phyloP scores from a whole-genome alignment of 345 rosid species.

The Moringa oleifera region DNA sequence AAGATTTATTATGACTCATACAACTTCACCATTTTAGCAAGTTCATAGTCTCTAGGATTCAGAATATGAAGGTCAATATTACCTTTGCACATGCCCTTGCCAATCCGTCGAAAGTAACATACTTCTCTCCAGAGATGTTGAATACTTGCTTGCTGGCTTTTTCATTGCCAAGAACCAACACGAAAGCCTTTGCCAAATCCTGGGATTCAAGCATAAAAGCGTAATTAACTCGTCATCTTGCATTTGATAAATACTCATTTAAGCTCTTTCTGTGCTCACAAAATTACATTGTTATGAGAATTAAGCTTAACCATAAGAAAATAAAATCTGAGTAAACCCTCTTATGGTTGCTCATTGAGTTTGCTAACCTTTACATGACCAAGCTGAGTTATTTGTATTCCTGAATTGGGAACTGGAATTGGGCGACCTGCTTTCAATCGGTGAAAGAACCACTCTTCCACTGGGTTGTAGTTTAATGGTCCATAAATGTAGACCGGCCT shows the following conservation, averaged over 20 bases:
- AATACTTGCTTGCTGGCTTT: slow-evolving; percentile 85
- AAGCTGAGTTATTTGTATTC: slow-evolving; percentile 77
- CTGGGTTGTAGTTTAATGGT: slow-evolving; percentile 95
- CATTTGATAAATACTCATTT: neutral
- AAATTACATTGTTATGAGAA: neutral
- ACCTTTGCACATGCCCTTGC: slow-evolving; percentile 98
- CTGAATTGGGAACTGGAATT: slow-evolving; percentile 84
- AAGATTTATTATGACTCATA: neutral
- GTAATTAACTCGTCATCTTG: neutral
- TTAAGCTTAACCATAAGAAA: neutral
- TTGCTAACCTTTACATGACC: slow-evolving; percentile 87
- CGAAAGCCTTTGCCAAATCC: slow-evolving; percentile 86
- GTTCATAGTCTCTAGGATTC: neutral
- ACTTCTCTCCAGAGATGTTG: slow-evolving; percentile 91
- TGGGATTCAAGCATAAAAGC: slow-evolving; percentile 23
- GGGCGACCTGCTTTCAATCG: slow-evolving; percentile 93
- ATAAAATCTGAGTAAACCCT: neutral
- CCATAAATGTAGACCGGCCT: slow-evolving; percentile 97
- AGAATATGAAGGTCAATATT: neutral
- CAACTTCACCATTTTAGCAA: neutral
- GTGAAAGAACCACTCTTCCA: slow-evolving; percentile 99
- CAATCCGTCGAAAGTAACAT: slow-evolving; percentile 84
- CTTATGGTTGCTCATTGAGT: neutral
- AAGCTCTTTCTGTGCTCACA: too few relatives aligned
- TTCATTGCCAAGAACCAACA: slow-evolving; percentile 71